Evolutionary conservation across 2,329 filamentous ascomycete species (phyloP), one percentile per base, ranked within the genome.

Genomic region (Paraconiothyrium sp.): DNA sequence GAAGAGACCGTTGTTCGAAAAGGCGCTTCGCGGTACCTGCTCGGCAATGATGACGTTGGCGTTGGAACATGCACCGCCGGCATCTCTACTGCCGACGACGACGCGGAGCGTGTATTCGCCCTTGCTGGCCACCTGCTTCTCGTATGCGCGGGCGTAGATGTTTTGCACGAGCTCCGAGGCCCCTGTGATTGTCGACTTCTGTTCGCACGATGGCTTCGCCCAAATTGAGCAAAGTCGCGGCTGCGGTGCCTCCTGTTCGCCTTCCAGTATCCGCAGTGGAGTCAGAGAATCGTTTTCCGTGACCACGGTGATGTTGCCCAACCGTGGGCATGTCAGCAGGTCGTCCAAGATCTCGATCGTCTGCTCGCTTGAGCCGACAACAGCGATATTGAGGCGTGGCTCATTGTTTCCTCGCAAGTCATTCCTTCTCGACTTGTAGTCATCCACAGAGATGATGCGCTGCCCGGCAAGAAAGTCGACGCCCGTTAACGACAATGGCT

Each of bases 211-310:
- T 14, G 73, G 72, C 60, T 72, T 75, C 16, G 72, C 68, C 76
- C 76, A 78, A 48, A 78, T 76, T 3, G 75, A 76, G 62, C 76
- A 78, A 47, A 78, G 65, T 30, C 66, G 71, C 22, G 74, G 71
- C 47, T 71, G 67, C 13, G 73, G 70, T 39, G 69, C 67, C 59
- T 75, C 65, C 13, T 65, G 58, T 22, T 72, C 67, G 8, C 61
- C 51, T 50, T 64, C 60, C 14, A 78, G 66, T 20, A 72, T 65
- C 37, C 64, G 69, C 59, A 78, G 57, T 24, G 76, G 71, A 2
- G 67, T 65, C 32, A 78, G 67, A 24, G 71, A 62, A 32, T 74
- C 71, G 52, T 76, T 73, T 37, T 78, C 73, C 0, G 76, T 76
- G 10, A 76, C 69, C 16, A 78, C 57, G 16, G 74, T 77, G 55